phyloP scores from a whole-genome alignment of 371 early-diverging fungal species.

The Mortierella sp. region DNA sequence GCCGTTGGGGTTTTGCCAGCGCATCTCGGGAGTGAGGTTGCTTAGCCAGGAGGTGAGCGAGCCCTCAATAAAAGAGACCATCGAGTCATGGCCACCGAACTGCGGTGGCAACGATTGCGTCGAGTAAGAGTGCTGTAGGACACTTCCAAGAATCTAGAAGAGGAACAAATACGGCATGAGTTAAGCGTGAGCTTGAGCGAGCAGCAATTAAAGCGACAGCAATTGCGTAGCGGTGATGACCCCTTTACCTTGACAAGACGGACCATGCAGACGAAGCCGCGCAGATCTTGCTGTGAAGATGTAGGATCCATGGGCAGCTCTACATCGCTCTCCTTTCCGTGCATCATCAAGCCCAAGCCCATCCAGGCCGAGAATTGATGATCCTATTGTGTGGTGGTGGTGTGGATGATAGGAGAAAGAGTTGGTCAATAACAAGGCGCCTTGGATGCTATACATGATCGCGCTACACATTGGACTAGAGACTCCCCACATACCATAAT shows the following conservation, averaged over 20 bases:
- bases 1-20: conserved; percentile 43
- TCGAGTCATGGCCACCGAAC: conserved; percentile 53
- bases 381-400: no score
- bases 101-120: conserved; percentile 51
- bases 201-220: neutral
- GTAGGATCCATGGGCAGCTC: conserved; percentile 36
- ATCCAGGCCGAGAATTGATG: conserved; percentile 55
- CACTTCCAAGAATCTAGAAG: conserved; percentile 41
- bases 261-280: conserved; percentile 45
- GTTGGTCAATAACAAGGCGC: neutral
- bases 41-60: conserved; percentile 57
- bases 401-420: conserved; percentile 3
- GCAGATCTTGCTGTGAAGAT: conserved; percentile 31
- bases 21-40: conserved; percentile 49
- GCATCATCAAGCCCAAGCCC: conserved; percentile 51
- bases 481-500: conserved; percentile 31
- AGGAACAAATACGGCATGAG: neutral
- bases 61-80: conserved; percentile 52
- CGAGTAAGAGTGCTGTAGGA: conserved; percentile 52
- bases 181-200: neutral
- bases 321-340: conserved; percentile 49
- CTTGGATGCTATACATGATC: neutral
- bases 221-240: neutral
- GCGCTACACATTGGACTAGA: neutral
- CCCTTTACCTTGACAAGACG: conserved; percentile 46